Evolutionary conservation across 2,329 filamentous ascomycete genomes (phyloP).

Genomic region (Aschersonia sp.): DNA sequence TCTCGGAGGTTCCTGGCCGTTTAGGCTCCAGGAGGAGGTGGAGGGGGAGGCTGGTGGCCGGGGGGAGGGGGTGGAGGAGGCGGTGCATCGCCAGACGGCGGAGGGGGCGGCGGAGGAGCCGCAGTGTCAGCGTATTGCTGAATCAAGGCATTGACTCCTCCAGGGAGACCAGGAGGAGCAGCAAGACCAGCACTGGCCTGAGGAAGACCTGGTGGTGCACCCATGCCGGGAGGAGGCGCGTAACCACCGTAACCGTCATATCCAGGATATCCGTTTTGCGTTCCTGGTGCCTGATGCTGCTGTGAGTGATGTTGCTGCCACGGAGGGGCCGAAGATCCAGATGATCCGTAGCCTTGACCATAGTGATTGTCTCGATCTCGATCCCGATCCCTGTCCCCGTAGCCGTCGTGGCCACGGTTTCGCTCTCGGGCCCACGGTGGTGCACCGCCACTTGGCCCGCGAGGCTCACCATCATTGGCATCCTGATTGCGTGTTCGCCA

Average conservation of each 20-base stretch:
- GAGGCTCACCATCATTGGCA: conserved; percentile 27
- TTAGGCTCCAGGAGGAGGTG: conserved; percentile 40
- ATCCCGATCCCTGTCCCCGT: conserved; percentile 13
- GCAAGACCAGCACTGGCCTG: conserved; percentile 32
- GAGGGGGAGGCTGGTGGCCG: conserved; percentile 47
- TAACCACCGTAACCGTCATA: conserved; percentile 34
- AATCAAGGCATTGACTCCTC: conserved; percentile 43
- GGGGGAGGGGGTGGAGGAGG: conserved; percentile 50
- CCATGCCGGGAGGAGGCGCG: conserved; percentile 26
- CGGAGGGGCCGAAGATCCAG: conserved; percentile 13
- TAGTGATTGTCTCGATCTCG: conserved; percentile 13
- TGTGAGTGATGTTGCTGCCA: conserved; percentile 27
- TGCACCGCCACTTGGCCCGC: conserved; percentile 30
- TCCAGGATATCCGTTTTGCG: conserved; percentile 41
- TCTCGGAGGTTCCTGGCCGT: conserved; percentile 55
- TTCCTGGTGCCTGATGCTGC: conserved; percentile 35
- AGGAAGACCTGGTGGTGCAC: conserved; percentile 24
- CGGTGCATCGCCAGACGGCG: conserved; percentile 34
- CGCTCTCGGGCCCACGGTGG: conserved; percentile 52
- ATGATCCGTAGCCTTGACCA: conserved; percentile 8
- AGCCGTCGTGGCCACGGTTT: conserved; percentile 29
- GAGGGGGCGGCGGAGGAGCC: conserved; percentile 47
- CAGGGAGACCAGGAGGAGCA: conserved; percentile 38
- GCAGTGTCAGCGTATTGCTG: conserved; percentile 47
- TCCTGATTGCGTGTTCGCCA: conserved; percentile 51